Evolutionary conservation across 805 yeast genomes (phyloP).

Genomic region (Candida adriatica): DNA sequence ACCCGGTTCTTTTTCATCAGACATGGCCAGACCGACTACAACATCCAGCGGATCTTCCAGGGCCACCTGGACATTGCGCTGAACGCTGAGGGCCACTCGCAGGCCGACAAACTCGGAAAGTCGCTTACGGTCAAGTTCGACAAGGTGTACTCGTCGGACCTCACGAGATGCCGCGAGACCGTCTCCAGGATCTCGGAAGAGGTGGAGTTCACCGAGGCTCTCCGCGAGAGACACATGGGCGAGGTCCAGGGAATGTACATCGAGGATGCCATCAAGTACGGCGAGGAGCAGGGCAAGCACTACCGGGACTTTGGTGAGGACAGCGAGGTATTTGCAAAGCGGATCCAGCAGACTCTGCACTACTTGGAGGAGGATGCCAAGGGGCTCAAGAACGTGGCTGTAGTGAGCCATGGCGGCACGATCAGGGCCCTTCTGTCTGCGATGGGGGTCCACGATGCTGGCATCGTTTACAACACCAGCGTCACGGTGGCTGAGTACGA

Average conservation of each 20-base stretch:
- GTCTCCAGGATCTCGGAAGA: conserved; percentile 26
- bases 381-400: conserved; percentile 37
- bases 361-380: conserved; percentile 36
- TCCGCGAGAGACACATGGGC: conserved; percentile 79
- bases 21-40: conserved; percentile 82
- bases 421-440: conserved; percentile 53
- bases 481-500: conserved; percentile 58
- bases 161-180: conserved; percentile 56
- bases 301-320: conserved; percentile 66
- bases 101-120: conserved; percentile 50
- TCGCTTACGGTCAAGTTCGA: conserved; percentile 29
- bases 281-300: conserved; percentile 42
- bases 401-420: conserved; percentile 81
- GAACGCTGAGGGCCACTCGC: conserved; percentile 54
- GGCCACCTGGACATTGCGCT: conserved; percentile 69
- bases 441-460: conserved; percentile 27
- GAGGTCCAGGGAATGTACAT: conserved; percentile 69
- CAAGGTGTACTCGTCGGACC: conserved; percentile 33
- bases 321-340: conserved; percentile 33
- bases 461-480: conserved; percentile 70
- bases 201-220: conserved; percentile 29
- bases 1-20: conserved; percentile 59
- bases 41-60: conserved; percentile 61
- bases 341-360: conserved; percentile 39
- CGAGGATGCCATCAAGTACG: conserved; percentile 48